Conservation (phyloP, 179 eudicot species). For the Camellia oleifera region DNA sequence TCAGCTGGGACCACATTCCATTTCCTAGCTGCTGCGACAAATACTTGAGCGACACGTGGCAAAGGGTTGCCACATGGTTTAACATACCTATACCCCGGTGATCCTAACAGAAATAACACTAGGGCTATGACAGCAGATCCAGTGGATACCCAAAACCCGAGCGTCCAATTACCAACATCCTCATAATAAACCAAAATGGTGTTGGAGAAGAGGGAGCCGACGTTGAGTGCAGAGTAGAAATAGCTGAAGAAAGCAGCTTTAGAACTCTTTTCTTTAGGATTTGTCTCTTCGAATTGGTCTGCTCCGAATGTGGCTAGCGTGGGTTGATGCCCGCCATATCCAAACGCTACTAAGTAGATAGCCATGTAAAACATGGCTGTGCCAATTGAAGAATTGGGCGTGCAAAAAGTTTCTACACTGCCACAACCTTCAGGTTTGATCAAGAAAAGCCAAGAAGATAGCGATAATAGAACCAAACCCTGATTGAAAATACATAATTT, state of each 20-base stretch:
- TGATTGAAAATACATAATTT: constrained; percentile 13
- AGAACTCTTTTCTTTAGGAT: constrained; percentile 23
- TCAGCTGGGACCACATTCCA: constrained; percentile 19
- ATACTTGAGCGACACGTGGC: constrained; percentile 54
- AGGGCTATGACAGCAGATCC: constrained; percentile 41
- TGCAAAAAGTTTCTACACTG: constrained; percentile 25
- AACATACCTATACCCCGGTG: constrained; percentile 34
- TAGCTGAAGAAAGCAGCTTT: constrained; percentile 45
- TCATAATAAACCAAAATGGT: constrained; percentile 52
- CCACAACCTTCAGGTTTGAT: constrained; percentile 53
- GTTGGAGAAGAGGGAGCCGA: constrained; percentile 56
- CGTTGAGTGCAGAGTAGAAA: constrained; percentile 57
- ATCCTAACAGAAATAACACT: constrained; percentile 34
- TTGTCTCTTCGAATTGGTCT: constrained; percentile 49
- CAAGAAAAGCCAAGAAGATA: constrained; percentile 43
- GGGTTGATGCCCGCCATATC: constrained; percentile 67
- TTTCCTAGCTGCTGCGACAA: constrained; percentile 42
- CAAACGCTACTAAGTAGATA: constrained; percentile 54
- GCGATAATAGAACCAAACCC: constrained; percentile 43
- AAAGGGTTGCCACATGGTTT: constrained; percentile 54
- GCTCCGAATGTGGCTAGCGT: constrained; percentile 57
- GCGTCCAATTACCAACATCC: constrained; percentile 49
- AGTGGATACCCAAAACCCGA: constrained; percentile 45
- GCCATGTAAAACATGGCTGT: constrained; percentile 42
- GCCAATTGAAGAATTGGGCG: constrained; percentile 25